Evolutionary conservation across 2,329 filamentous ascomycete species (phyloP).

Genomic region (Alternaria gaisen): DNA sequence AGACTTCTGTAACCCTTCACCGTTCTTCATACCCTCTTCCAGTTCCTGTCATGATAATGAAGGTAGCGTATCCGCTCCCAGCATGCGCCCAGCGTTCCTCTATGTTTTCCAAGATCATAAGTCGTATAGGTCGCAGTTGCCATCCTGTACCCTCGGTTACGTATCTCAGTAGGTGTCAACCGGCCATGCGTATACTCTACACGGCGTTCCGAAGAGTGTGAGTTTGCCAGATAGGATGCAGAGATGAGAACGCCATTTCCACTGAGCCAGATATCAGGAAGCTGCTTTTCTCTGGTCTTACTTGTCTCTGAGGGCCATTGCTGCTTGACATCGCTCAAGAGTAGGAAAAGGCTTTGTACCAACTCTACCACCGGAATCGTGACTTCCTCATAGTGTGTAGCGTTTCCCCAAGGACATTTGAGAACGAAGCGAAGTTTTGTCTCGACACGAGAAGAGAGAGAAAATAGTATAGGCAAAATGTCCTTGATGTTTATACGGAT

Average conservation of each 20-base stretch:
- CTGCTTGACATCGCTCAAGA: neutral
- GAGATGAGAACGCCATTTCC: neutral
- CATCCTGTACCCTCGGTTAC: neutral
- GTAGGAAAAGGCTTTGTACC: neutral
- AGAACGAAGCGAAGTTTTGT: no score
- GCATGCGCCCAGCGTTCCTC: neutral
- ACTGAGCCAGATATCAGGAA: neutral
- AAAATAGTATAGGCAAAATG: fast-evolving
- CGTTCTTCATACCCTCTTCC: no score
- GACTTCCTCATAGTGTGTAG: neutral
- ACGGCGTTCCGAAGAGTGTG: neutral
- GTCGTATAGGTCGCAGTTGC: neutral
- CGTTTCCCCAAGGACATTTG: neutral
- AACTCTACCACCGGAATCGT: neutral
- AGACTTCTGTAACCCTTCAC: no score
- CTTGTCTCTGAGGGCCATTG: neutral
- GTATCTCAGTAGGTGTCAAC: neutral
- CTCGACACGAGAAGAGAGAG: no score
- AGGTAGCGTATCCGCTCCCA: fast-evolving
- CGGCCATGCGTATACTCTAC: neutral
- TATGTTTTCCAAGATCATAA: fast-evolving
- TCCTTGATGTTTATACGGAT: neutral
- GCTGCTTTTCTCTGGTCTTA: fast-evolving
- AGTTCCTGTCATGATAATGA: neutral
- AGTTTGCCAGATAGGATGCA: neutral